Conservation (phyloP, 2,329 filamentous ascomycete genomes). For the Penicillium rolfsii region DNA sequence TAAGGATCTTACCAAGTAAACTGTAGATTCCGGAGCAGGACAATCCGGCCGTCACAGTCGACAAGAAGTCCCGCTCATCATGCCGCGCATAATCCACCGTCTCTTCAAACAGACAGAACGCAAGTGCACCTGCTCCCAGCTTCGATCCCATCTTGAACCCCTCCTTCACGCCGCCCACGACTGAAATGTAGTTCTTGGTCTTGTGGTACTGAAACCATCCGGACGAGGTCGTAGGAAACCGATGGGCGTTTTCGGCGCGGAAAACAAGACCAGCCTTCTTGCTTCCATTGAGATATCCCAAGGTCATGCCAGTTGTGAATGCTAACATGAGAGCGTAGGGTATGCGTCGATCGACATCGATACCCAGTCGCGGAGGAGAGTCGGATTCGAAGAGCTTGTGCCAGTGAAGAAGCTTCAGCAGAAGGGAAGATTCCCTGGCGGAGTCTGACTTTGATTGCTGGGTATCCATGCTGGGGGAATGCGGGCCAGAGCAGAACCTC, state of each 20-base stretch:
- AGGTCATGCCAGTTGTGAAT: conserved; percentile 67
- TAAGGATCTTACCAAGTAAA: conserved; percentile 70
- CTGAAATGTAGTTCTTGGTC: conserved; percentile 89
- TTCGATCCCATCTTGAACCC: conserved; percentile 74
- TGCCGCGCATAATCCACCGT: conserved; percentile 70
- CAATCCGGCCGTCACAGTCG: conserved; percentile 79
- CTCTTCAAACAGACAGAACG: conserved; percentile 83
- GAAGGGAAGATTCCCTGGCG: conserved; percentile 24
- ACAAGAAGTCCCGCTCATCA: conserved; percentile 72
- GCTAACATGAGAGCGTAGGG: conserved; percentile 65
- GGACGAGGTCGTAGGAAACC: conserved; percentile 76
- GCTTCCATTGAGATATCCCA: conserved; percentile 74
- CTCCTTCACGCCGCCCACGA: conserved; percentile 76
- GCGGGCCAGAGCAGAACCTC: background rate
- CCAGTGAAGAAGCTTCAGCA: conserved; percentile 40
- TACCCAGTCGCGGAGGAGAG: conserved; percentile 56
- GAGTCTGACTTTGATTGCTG: conserved; percentile 13
- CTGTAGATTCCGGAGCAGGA: conserved; percentile 86
- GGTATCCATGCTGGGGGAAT: conserved; percentile 22
- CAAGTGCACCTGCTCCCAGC: conserved; percentile 71
- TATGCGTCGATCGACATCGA: conserved; percentile 68
- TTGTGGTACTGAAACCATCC: conserved; percentile 99
- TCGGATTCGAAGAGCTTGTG: conserved; percentile 44
- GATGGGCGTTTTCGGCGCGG: conserved; percentile 94
- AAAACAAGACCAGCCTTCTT: conserved; percentile 78